phyloP scores from a whole-genome alignment of 2,329 filamentous ascomycete species.

The Trichophyton verrucosum region DNA sequence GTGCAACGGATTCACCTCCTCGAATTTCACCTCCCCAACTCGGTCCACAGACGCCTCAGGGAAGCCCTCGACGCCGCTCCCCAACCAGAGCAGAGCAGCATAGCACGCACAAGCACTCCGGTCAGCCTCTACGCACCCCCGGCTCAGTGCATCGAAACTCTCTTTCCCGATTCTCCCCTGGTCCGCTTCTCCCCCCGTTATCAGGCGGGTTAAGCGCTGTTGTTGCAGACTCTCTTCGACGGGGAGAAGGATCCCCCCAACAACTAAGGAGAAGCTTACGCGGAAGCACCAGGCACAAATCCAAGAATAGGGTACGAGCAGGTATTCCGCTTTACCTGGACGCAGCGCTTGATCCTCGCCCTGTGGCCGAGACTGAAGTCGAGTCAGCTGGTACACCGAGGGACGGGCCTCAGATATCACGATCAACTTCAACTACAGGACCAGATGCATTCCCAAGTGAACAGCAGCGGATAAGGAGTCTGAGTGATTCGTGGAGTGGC shows the following conservation, averaged over 20 bases:
- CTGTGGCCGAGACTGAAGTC: neutral
- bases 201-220: slow-evolving; percentile 45
- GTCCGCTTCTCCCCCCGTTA: slow-evolving; percentile 48
- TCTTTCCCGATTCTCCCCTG: slow-evolving; percentile 44
- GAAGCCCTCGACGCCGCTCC: slow-evolving; percentile 10
- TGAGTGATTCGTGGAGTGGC: slow-evolving; percentile 12
- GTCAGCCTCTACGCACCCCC: slow-evolving; percentile 20
- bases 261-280: neutral
- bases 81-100: slow-evolving; percentile 14
- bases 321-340: neutral
- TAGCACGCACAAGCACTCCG: slow-evolving; percentile 15
- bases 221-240: slow-evolving; percentile 52
- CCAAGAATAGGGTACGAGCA: neutral
- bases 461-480: slow-evolving; percentile 2
- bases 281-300: neutral
- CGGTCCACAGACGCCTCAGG: slow-evolving; percentile 13
- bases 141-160: slow-evolving; percentile 33
- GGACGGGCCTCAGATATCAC: neutral
- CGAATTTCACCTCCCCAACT: slow-evolving; percentile 8
- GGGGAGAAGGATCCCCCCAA: slow-evolving; percentile 37
- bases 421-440: neutral
- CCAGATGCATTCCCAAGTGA: neutral
- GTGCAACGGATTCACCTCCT: slow-evolving; percentile 18
- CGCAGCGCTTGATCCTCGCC: neutral
- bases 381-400: neutral